Conservation (phyloP, 2,329 filamentous ascomycete genomes). For the Metarhizium album region DNA sequence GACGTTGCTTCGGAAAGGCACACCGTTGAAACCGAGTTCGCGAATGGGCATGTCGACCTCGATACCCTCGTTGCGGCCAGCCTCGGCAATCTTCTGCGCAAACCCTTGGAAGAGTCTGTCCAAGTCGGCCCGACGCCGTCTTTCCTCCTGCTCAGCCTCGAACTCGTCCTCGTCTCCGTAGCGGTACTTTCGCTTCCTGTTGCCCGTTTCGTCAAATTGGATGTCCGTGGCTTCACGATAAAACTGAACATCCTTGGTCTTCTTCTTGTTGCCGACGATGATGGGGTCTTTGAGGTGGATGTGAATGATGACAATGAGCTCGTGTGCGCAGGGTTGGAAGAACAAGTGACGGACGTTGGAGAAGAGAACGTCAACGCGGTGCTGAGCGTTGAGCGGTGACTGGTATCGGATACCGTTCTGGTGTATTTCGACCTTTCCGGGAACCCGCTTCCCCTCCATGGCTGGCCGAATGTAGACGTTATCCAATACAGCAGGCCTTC, state of each 20-base stretch:
- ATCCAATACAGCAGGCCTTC: conserved; percentile 79
- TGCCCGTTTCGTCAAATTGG: conserved; percentile 97
- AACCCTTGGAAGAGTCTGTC: conserved; percentile 95
- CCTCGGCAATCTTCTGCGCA: conserved; percentile 94
- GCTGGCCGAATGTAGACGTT: conserved; percentile 94
- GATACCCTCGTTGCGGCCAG: conserved; percentile 79
- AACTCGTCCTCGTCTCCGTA: conserved; percentile 99
- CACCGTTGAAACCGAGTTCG: conserved; percentile 92
- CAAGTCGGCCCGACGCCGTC: conserved; percentile 78
- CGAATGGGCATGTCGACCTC: conserved; percentile 95
- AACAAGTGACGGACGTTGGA: conserved; percentile 98
- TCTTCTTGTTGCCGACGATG: conserved; percentile 93
- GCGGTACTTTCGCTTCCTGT: conserved; percentile 92
- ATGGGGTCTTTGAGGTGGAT: conserved; percentile 97
- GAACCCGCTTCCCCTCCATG: conserved; percentile 92
- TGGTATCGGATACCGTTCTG: conserved; percentile 97
- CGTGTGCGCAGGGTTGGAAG: conserved; percentile 94
- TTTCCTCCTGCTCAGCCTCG: conserved; percentile 94
- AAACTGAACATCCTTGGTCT: conserved; percentile 98
- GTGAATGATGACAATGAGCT: conserved; percentile 95
- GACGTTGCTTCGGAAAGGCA: conserved; percentile 90
- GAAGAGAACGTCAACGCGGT: conserved; percentile 88
- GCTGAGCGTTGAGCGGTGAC: conserved; percentile 66
- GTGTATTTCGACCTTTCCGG: conserved; percentile 93
- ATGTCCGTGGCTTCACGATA: conserved; percentile 97